A percentile compares a stretch with the other conserved stretches of the same genome.
Evolutionary conservation across 345 rosid species (phyloP).

Genomic region (Ceriops decandra): DNA sequence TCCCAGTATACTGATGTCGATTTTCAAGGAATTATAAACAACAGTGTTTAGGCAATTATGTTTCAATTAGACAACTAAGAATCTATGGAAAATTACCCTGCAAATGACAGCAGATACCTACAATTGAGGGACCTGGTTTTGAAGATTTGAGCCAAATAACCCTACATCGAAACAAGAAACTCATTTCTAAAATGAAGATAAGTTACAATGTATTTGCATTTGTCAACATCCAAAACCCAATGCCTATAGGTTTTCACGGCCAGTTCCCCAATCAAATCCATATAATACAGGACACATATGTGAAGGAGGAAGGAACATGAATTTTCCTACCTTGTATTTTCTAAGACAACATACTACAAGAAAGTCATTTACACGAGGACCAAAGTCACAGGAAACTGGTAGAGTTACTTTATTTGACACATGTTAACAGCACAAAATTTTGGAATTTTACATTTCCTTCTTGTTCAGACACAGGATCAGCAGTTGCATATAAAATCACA

Average conservation of each 20-base stretch:
- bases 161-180: conserved; percentile 22
- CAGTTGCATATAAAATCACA: neutral
- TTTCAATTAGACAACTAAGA: conserved; percentile 15
- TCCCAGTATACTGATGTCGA: conserved; percentile 29
- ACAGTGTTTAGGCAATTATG: conserved; percentile 10
- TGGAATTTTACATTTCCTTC: conserved; percentile 1
- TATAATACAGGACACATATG: neutral
- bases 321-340: too few relatives aligned
- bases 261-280: neutral
- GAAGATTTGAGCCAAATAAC: conserved; percentile 22
- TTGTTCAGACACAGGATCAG: conserved; percentile 1
- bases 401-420: too few relatives aligned
- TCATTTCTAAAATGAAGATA: conserved; percentile 16
- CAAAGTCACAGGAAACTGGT: too few relatives aligned
- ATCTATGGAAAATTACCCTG: conserved; percentile 12
- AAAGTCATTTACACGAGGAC: too few relatives aligned
- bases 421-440: neutral
- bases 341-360: too few relatives aligned
- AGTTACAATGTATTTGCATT: neutral
- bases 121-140: conserved; percentile 20
- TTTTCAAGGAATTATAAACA: conserved; percentile 7
- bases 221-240: neutral
- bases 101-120: conserved; percentile 29
- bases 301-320: neutral
- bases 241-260: neutral